phyloP scores from a whole-genome alignment of 2,329 filamentous ascomycete genomes.

The Xylaria sp. region DNA sequence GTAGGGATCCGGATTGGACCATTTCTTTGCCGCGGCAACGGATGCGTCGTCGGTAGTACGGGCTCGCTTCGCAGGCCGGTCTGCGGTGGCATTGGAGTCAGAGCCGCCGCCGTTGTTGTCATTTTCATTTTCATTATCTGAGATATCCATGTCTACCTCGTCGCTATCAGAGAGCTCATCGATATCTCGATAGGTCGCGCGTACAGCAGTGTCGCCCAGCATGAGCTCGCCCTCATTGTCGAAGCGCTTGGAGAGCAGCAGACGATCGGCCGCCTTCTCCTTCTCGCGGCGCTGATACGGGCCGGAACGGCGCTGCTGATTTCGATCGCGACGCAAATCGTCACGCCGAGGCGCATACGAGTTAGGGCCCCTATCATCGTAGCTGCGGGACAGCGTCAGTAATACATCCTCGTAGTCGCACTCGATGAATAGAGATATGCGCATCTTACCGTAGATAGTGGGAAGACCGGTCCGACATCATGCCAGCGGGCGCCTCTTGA shows the following conservation, averaged over 20 bases:
- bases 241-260: conserved; percentile 59
- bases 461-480: conserved; percentile 53
- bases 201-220: conserved; percentile 58
- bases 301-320: conserved; percentile 20
- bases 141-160: conserved; percentile 73
- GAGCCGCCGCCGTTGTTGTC: conserved; percentile 47
- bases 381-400: conserved; percentile 32
- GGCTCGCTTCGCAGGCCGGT: conserved; percentile 58
- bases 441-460: conserved; percentile 29
- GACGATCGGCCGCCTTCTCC: conserved; percentile 50
- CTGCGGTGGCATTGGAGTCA: conserved; percentile 50
- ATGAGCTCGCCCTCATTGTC: conserved; percentile 58
- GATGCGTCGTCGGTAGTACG: conserved; percentile 46
- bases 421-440: conserved; percentile 16
- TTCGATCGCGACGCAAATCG: conserved; percentile 28
- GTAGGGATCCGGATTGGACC: conserved; percentile 97
- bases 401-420: neutral
- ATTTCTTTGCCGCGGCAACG: conserved; percentile 69
- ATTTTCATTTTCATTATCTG: conserved; percentile 57
- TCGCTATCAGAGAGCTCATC: conserved; percentile 72
- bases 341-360: conserved; percentile 32
- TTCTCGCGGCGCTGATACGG: conserved; percentile 23
- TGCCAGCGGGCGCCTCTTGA: conserved; percentile 62
- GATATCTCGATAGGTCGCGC: conserved; percentile 64
- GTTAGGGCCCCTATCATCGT: conserved; percentile 31